phyloP scores from a whole-genome alignment of 2,329 filamentous ascomycete genomes.

The Mollisiaceae sp. region DNA sequence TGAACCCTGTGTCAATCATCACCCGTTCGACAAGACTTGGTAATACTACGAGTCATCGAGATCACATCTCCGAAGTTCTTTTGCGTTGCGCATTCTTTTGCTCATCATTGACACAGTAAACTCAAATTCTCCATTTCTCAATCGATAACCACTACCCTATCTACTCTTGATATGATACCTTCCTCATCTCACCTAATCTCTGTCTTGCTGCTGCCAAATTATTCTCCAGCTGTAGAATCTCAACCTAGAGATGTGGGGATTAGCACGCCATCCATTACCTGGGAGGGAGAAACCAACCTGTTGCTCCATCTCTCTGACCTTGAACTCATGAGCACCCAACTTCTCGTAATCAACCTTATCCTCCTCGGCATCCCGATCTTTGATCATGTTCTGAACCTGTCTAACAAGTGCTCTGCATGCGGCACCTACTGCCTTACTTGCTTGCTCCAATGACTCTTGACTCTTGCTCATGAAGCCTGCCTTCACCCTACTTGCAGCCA shows the following conservation, averaged over 20 bases:
- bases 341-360: constrained; percentile 87
- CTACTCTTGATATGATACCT: constrained; percentile 44
- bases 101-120: no score
- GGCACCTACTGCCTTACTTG: constrained; percentile 88
- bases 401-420: constrained; percentile 88
- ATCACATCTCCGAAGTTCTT: no score
- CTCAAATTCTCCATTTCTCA: no score
- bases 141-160: background rate
- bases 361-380: constrained; percentile 80
- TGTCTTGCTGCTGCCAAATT: constrained; percentile 77
- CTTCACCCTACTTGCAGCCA: constrained; percentile 94
- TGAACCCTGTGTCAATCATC: no score
- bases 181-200: constrained; percentile 90
- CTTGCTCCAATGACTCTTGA: constrained; percentile 88
- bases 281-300: constrained; percentile 67
- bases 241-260: constrained; percentile 65
- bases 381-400: constrained; percentile 94
- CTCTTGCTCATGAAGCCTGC: constrained; percentile 98
- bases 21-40: no score
- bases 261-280: constrained; percentile 19
- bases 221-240: constrained; percentile 96
- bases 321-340: constrained; percentile 94
- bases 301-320: constrained; percentile 98
- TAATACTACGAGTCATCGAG: no score
- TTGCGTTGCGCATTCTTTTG: no score